Percentiles rank a stretch among this genome's conserved stretches.
Conservation (phyloP, 169 alveolate genomes). For the Perkinsus olseni region DNA sequence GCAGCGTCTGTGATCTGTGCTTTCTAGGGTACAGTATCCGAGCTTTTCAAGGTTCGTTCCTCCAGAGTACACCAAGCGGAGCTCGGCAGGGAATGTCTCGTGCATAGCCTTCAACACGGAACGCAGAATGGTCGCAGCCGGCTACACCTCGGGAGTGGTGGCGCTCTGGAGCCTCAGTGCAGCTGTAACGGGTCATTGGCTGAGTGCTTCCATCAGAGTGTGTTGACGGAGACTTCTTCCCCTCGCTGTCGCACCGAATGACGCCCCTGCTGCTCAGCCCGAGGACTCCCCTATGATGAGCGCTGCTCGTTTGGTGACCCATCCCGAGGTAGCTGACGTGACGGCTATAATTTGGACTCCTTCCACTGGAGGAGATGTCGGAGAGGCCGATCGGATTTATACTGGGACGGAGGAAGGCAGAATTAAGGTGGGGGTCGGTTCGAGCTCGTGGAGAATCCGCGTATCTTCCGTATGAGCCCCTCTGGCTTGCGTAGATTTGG, state of each 20-base stretch:
- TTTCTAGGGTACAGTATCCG: too few relatives aligned
- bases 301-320: neutral
- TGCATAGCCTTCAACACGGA: neutral
- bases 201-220: too few relatives aligned
- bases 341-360: neutral
- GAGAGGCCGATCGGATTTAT: neutral
- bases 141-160: neutral
- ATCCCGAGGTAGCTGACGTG: neutral
- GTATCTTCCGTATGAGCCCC: too few relatives aligned
- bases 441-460: too few relatives aligned
- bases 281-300: neutral
- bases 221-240: too few relatives aligned
- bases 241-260: too few relatives aligned
- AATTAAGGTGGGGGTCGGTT: neutral
- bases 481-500: neutral
- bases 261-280: neutral
- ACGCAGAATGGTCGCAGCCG: neutral
- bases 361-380: too few relatives aligned
- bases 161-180: neutral
- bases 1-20: too few relatives aligned
- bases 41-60: neutral
- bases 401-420: neutral
- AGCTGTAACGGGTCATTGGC: neutral
- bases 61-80: neutral
- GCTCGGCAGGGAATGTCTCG: neutral